Base-by-base conservation (phyloP, 139 green algal genomes). In the Pleodorina starrii region DNA sequence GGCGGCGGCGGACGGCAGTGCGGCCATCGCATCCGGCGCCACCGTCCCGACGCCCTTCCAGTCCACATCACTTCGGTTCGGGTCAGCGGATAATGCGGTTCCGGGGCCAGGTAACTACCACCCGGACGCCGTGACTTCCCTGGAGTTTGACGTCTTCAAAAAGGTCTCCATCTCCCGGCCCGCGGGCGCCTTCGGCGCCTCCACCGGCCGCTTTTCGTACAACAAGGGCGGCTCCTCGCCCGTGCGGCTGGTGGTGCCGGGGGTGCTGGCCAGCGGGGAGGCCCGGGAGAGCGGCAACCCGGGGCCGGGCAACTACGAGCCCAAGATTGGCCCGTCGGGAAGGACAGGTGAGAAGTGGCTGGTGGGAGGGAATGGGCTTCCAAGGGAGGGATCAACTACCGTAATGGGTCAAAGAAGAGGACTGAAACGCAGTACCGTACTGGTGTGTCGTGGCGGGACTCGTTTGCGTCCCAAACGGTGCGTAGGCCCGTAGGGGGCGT, bases 91-190 rank as follows among this genome's bases (percentile, higher is more conserved):
- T 23, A 89, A 59, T n/a, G 25, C 48, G 5, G 36, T 74, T 12
- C 84, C 84, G 4, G 84, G 84, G 36, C 84, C 84, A 82, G 84
- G 84, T 88, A n/a, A 88, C 0, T 88, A 88, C 66, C 82, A 88
- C 19, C 32, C 63, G 2, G 82, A 88, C 60, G 82, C 66, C 36
- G 82, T 88, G 9, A 75, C 44, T 23, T 89, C 84, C 12, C 38
- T 89, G 25, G 69, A 81, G 69, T 83, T 32, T 5, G 84, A 82
- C 43, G 35, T 57, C 11, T 81, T 69, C 36, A 81, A 82, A 16
- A 57, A 59, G 23, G 46, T 48, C 2, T 40, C 69, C 0, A 54
- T 54, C 0, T 51, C 42, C 2, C 84, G 84, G 23, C 84, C 71
- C 38, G 2, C 36, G 5, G 84, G 84, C 69, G 84, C 35, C 68